Evolutionary conservation across 305 asterid genomes (phyloP).

Genomic region (Lippia alba): DNA sequence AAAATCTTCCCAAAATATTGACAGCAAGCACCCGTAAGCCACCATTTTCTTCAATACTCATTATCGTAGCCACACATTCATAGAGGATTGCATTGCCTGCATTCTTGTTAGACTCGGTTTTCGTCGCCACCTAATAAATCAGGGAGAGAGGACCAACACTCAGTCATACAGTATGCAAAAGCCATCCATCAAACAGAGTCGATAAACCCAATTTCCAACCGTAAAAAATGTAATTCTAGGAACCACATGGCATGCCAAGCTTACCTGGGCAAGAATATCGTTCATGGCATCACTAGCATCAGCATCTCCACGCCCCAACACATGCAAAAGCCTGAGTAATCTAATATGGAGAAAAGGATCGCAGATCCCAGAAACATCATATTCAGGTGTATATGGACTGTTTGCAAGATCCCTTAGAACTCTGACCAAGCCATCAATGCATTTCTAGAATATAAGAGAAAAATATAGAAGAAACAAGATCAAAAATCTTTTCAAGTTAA

Average conservation of each 20-base stretch:
- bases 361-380: slow-evolving; percentile 88
- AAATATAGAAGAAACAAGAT: slow-evolving; percentile 22
- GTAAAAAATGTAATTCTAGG: slow-evolving; percentile 19
- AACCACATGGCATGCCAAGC: slow-evolving; percentile 20
- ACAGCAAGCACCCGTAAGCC: slow-evolving; percentile 96
- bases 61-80: slow-evolving; percentile 93
- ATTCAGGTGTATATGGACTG: slow-evolving; percentile 97
- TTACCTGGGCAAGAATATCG: slow-evolving; percentile 96
- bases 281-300: slow-evolving; percentile 97
- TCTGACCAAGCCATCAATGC: slow-evolving; percentile 91
- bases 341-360: slow-evolving; percentile 96
- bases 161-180: slow-evolving; percentile 19
- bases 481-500: slow-evolving; percentile 27
- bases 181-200: slow-evolving; percentile 15
- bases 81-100: slow-evolving; percentile 97
- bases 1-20: slow-evolving; percentile 96
- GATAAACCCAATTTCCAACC: slow-evolving; percentile 12
- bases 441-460: slow-evolving; percentile 62
- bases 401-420: slow-evolving; percentile 84
- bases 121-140: slow-evolving; percentile 89
- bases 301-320: slow-evolving; percentile 91
- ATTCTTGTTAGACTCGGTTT: slow-evolving; percentile 95
- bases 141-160: slow-evolving; percentile 35
- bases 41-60: slow-evolving; percentile 91
- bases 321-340: slow-evolving; percentile 82